Evolutionary conservation across 169 alveolate genomes (phyloP), one percentile per base, ranked within the genome.

Genomic region (Plasmodium reichenowi): DNA sequence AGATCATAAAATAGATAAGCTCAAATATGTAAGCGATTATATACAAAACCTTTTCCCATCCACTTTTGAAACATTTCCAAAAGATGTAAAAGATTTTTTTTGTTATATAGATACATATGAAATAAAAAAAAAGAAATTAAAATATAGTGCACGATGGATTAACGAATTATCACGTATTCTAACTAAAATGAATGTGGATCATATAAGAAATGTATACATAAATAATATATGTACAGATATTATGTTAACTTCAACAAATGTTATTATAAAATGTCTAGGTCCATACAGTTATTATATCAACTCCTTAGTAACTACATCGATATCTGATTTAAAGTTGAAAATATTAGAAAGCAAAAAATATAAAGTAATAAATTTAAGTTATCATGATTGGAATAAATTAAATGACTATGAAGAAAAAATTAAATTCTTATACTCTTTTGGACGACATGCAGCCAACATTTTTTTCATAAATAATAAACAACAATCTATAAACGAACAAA

Each of bases 211-310:
- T 66, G 71, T 93, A 2, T 86, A 71, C 56, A 88, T 94, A 56
- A 94, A 93, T 66, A 80, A 94, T 73, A 68, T 93, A 64, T 70
- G 93, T 83, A 95, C 94, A 10, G 95, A 94, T 68, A 91, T 94
- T 15, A 83, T 78, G 92, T 58, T 94, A 22, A 88, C 92, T 43
- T 94, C 90, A 3, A 71, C 86, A n/a, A 63, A 90, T 12, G 89
- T 93, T 20, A 88, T 89, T 12, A 88, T 94, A 17, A 88, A 72
- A 89, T 94, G 96, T 58, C 38, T 86, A 92, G 96, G 96, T 1
- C 96, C 96, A 12, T 94, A 88, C 86, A 94, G 95, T 88, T 93
- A 94, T 90, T 94, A 94, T 80, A 93, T 94, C 20, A 93, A 80
- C 72, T 94, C 96, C 2, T 24, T 86, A 54, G 86, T 64, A n/a